Conservation (phyloP, 495 filamentous ascomycete genomes). For the Tirmania nivea region DNA sequence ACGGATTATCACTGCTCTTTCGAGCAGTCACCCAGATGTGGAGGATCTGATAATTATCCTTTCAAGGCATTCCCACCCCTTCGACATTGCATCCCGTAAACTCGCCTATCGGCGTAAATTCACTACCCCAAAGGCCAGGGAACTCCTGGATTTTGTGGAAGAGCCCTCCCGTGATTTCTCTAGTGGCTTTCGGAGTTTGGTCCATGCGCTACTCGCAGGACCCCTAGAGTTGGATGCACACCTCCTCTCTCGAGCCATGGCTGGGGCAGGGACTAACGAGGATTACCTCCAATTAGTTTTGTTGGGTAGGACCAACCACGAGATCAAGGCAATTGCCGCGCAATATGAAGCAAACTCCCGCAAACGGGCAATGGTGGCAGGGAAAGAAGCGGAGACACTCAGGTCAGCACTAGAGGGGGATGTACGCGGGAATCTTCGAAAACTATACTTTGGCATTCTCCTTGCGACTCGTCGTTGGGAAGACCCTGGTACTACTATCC, state of each 20-base stretch:
- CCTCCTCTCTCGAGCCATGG: neutral
- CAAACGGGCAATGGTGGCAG: too few relatives aligned
- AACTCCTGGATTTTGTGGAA: neutral
- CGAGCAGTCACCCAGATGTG: too few relatives aligned
- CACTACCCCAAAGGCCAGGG: neutral
- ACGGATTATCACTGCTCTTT: too few relatives aligned
- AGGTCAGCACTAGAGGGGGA: neutral
- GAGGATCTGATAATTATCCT: too few relatives aligned
- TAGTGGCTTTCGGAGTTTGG: neutral
- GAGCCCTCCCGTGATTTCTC: neutral
- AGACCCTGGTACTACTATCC: neutral
- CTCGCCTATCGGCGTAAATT: too few relatives aligned
- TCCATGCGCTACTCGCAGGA: neutral
- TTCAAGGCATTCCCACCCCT: too few relatives aligned
- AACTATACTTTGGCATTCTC: neutral
- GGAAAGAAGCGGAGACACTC: neutral
- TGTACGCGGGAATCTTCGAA: neutral
- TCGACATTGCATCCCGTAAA: too few relatives aligned
- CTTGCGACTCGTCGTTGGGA: neutral
- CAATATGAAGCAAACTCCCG: neutral
- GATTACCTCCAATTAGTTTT: neutral
- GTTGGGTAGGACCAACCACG: neutral
- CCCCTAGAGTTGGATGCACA: neutral
- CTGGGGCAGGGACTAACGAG: neutral
- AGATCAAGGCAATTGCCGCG: neutral